Base-by-base conservation (phyloP, 441 rosid genomes). In the Monsonia emarginata region DNA sequence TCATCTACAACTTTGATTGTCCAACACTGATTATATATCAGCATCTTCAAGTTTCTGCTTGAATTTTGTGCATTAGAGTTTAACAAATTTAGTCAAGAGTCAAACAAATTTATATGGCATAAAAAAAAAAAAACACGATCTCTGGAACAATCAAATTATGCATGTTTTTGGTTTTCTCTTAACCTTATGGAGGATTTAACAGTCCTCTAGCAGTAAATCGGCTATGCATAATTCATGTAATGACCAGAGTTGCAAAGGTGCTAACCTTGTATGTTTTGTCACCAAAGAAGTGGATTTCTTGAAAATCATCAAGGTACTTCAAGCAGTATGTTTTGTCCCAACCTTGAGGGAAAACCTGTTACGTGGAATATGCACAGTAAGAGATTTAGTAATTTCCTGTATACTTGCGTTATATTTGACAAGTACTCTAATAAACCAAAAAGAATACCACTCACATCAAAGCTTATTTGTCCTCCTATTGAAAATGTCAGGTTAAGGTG, bases 281-380 rank as follows among this genome's bases (percentile, higher is more conserved):
- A 40, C 99, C 99, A 69, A 94, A 94, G 77, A 94, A 94, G 84
- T 94, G 99, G 66, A 94, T 89, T 74, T 91, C 96, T 24, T 63
- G 70, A 66, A 86, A 91, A 16, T 85, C 89, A 25, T 84, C 79
- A 9, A 94, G 96, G 76, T 83, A 94, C 61, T 80, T 85, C 88
- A 94, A 80, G 84, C 99, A 91, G 77, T 89, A 91, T 63, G 99
- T 94, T 83, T 94, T 94, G 79, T 94, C 97, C 97, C 99, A 94
- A 69, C 99, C 97, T 72, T 73, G 83, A 65, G 99, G 99, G 75
- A 94, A 94, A 71, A 86, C 95, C 98, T 94, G 79, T 52, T 14
- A 40, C 58, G 50, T 38, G 59, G 13, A 68, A 40, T 71, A 72
- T 32, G 11, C 30, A 69, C 19, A 65, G 40, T 36, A 26, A 26